These are phyloP conservation scores for Ottelia alismoides DNA, from an alignment of 106 monocot species.

Conservation along the genomic window DNA sequence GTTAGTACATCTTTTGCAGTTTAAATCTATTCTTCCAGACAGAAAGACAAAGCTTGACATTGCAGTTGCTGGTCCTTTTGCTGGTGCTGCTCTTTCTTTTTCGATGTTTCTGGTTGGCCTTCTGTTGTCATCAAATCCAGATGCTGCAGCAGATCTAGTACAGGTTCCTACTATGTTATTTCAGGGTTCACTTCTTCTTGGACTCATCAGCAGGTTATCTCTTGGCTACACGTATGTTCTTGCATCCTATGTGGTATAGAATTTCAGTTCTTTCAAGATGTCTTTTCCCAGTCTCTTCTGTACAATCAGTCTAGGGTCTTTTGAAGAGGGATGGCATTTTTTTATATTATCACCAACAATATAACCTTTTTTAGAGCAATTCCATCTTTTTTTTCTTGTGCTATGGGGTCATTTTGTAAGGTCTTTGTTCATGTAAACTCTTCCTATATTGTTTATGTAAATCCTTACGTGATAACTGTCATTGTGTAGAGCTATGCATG, in stretches of 20 bases:
- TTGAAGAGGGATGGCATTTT: no score
- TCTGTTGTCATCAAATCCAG: constrained; percentile 65
- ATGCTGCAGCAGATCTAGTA: constrained; percentile 57
- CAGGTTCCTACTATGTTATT: constrained; percentile 84
- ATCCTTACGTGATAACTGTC: background rate
- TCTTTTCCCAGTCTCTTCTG: no score
- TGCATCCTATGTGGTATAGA: no score
- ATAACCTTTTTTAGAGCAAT: no score
- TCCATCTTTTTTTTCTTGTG: background rate
- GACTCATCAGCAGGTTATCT: constrained; percentile 75
- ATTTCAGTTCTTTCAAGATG: no score
- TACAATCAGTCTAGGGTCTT: no score
- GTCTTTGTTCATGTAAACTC: no score
- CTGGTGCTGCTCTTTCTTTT: constrained; percentile 86
- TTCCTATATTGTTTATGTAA: no score
- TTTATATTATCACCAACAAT: no score
- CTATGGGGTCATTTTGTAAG: background rate
- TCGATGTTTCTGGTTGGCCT: constrained; percentile 92
- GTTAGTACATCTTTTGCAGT: no score
- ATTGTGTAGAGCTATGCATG: constrained; percentile 91
- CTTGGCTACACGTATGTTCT: constrained; percentile 83
- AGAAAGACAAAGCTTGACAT: constrained; percentile 68
- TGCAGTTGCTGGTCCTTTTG: constrained; percentile 79
- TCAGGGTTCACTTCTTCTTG: constrained; percentile 92
- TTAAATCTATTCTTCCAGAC: constrained; percentile 95